A percentile compares a stretch with the other conserved stretches of the same genome.
Conservation (phyloP, 2,329 filamentous ascomycete species). For the Fusarium albidum region DNA sequence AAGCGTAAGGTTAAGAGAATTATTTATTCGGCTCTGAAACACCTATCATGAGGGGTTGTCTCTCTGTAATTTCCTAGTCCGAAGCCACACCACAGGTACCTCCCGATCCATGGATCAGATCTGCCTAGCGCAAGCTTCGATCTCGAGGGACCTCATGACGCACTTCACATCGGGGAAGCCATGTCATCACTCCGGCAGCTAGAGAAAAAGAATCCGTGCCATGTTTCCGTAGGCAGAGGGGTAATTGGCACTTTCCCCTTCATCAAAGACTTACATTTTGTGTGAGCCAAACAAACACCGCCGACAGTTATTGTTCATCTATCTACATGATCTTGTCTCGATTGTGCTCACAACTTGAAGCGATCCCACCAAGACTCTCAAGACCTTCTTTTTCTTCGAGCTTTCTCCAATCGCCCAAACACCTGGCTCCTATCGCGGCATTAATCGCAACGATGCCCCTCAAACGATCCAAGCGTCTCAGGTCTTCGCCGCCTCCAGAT, state of each 20-base stretch:
- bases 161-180: constrained; percentile 43
- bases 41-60: too few relatives aligned
- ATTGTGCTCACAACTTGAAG: not conserved
- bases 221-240: not conserved
- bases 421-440: not conserved
- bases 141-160: constrained; percentile 43
- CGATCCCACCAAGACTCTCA: not conserved
- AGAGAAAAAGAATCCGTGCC: constrained; percentile 15
- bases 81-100: too few relatives aligned
- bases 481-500: constrained; percentile 31
- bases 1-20: too few relatives aligned
- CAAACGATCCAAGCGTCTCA: constrained; percentile 42
- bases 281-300: not conserved
- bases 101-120: constrained; percentile 21
- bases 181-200: constrained; percentile 36
- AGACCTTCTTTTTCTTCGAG: not conserved
- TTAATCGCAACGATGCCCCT: constrained; percentile 41
- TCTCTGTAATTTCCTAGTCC: too few relatives aligned
- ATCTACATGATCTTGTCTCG: constrained; percentile 11
- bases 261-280: not conserved
- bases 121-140: constrained; percentile 36
- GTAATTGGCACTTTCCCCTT: not conserved
- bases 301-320: too few relatives aligned
- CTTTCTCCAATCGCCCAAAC: not conserved
- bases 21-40: too few relatives aligned